Percentiles rank a stretch among this genome's conserved stretches.
Evolutionary conservation across 164 flowering plant species (phyloP).

Genomic region (Warburgia ugandensis): DNA sequence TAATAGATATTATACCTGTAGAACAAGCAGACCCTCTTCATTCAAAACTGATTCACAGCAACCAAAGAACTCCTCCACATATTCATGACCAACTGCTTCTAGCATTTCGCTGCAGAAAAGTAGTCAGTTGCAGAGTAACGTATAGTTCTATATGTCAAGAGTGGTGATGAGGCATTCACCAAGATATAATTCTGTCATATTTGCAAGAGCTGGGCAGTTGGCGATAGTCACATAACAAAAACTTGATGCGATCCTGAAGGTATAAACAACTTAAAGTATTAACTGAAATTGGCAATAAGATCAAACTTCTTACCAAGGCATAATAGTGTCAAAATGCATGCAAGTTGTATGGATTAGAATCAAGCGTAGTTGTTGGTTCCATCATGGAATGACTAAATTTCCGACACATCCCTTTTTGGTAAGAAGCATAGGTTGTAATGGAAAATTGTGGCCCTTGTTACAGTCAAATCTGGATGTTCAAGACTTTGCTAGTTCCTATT

Average conservation of each 20-base stretch:
- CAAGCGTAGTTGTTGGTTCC: no score
- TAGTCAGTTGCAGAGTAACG: not conserved
- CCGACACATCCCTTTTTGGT: no score
- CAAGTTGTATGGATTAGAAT: no score
- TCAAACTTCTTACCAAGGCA: not conserved
- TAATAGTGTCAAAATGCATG: not conserved
- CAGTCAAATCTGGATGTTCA: no score
- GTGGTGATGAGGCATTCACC: conserved; percentile 29
- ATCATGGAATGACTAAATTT: no score
- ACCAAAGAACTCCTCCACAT: conserved; percentile 69
- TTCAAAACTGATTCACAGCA: conserved; percentile 72
- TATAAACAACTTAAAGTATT: not conserved
- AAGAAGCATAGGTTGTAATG: no score
- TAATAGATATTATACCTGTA: conserved; percentile 55
- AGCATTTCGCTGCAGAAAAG: conserved; percentile 71
- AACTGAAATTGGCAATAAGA: no score
- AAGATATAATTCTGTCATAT: conserved; percentile 80
- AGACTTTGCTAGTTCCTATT: no score
- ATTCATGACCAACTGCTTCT: conserved; percentile 90
- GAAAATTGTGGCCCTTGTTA: no score
- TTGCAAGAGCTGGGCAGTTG: conserved; percentile 46
- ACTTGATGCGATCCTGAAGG: conserved; percentile 55
- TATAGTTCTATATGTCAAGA: not conserved
- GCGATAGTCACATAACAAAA: conserved; percentile 79
- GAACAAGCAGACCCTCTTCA: conserved; percentile 69